Conservation (phyloP, 805 yeast genomes). For the Huiozyma sinensis region DNA sequence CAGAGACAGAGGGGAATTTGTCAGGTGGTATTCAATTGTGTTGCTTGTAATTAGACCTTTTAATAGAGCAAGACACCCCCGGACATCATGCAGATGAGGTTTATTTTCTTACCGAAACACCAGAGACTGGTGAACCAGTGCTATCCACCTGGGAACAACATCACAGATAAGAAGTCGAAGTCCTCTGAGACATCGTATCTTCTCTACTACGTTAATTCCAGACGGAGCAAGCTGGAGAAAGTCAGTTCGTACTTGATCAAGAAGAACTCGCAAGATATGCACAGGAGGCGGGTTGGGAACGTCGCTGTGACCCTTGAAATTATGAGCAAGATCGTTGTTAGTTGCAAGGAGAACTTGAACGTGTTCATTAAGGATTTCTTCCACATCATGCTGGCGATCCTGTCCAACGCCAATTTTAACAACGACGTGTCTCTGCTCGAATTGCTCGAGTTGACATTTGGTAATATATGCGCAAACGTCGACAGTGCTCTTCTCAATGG, state of each 20-base stretch:
- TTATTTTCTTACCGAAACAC: slow-evolving; percentile 62
- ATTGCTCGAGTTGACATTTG: slow-evolving; percentile 37
- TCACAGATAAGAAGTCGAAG: slow-evolving; percentile 78
- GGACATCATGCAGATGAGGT: slow-evolving; percentile 4
- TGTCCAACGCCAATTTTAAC: slow-evolving; percentile 31
- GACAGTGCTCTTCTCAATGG: slow-evolving; percentile 58
- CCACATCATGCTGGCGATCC: slow-evolving; percentile 42
- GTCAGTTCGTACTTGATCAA: slow-evolving; percentile 61
- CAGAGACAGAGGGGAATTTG: too few relatives aligned
- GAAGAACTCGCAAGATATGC: slow-evolving; percentile 50
- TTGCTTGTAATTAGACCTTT: neutral
- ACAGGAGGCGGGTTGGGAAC: slow-evolving; percentile 61
- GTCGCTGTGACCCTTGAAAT: slow-evolving; percentile 72
- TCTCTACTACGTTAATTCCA: slow-evolving; percentile 79
- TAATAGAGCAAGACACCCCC: slow-evolving; percentile 2
- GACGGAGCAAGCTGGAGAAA: slow-evolving; percentile 81
- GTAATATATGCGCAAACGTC: slow-evolving; percentile 39
- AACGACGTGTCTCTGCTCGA: slow-evolving; percentile 56
- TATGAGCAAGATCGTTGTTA: slow-evolving; percentile 53
- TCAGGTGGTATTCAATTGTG: too few relatives aligned
- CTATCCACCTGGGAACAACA: slow-evolving; percentile 78
- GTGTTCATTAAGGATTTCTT: slow-evolving; percentile 66
- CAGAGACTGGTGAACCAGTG: slow-evolving; percentile 85
- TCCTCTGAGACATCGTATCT: slow-evolving; percentile 83
- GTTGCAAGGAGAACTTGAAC: slow-evolving; percentile 75